phyloP scores from a whole-genome alignment of 1,284 basidiomycete species.

The Microbotryum silenes-acaulis region DNA sequence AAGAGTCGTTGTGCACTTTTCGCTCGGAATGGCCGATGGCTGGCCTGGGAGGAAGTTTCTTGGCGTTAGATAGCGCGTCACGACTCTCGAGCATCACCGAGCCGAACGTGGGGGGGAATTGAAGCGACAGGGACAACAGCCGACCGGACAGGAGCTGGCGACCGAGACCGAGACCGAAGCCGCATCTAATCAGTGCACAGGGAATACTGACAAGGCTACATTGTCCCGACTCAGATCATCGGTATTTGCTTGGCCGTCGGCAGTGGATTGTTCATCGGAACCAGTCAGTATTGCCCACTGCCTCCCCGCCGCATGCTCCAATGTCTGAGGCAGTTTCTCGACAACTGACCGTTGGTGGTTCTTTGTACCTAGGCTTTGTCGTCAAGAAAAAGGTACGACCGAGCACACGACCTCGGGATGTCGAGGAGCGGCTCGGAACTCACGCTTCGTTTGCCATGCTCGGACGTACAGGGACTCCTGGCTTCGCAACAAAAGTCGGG shows the following conservation, averaged over 20 bases:
- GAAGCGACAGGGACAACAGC: background rate
- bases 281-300: constrained; percentile 59
- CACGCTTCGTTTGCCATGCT: too few relatives aligned
- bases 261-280: constrained; percentile 82
- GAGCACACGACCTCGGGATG: too few relatives aligned
- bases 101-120: background rate
- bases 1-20: too few relatives aligned
- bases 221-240: constrained; percentile 42
- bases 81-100: background rate
- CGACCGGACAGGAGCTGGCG: background rate
- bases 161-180: background rate
- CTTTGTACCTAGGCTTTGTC: constrained; percentile 35
- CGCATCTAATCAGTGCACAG: too few relatives aligned
- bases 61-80: background rate
- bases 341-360: too few relatives aligned
- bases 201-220: constrained; percentile 31
- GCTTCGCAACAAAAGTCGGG: constrained; percentile 45
- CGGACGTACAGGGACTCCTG: constrained; percentile 35
- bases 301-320: background rate
- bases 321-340: too few relatives aligned
- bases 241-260: constrained; percentile 68
- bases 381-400: constrained; percentile 80
- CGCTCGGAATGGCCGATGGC: too few relatives aligned
- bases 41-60: too few relatives aligned
- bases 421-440: background rate